A percentile compares a stretch with the other conserved stretches of the same genome.
Evolutionary conservation across 306 rosid genomes (phyloP).

Genomic region (Prinsepia uniflora): DNA sequence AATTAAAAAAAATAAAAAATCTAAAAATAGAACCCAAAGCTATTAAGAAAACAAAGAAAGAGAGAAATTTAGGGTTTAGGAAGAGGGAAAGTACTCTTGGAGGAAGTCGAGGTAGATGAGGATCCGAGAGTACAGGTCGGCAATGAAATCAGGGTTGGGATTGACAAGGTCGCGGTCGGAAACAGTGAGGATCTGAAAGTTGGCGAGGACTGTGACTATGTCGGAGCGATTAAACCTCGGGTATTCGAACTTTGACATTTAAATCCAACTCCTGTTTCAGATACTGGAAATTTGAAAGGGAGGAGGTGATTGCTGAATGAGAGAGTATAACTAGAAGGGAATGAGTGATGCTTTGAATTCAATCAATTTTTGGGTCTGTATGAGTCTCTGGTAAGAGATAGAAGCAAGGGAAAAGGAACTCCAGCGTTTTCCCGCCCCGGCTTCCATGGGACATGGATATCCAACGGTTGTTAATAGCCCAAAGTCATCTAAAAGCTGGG

Average conservation of each 20-base stretch:
- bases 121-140: conserved; percentile 55
- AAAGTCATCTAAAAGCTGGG: too few relatives aligned
- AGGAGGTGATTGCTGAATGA: too few relatives aligned
- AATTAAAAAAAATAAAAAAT: neutral
- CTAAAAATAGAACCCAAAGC: neutral
- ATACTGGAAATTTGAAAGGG: neutral
- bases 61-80: neutral
- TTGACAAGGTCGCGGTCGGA: conserved; percentile 52
- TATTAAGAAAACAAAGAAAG: neutral
- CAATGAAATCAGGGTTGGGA: conserved; percentile 46
- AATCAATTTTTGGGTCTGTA: too few relatives aligned
- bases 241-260: conserved; percentile 62
- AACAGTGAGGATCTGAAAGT: conserved; percentile 48
- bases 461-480: too few relatives aligned
- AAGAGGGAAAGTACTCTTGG: conserved; percentile 32
- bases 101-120: conserved; percentile 50
- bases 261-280: neutral
- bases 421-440: too few relatives aligned
- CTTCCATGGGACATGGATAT: too few relatives aligned
- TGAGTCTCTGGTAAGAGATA: too few relatives aligned
- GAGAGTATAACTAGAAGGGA: too few relatives aligned
- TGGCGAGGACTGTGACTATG: conserved; percentile 31
- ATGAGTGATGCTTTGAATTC: too few relatives aligned
- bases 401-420: too few relatives aligned
- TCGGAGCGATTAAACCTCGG: conserved; percentile 54